phyloP scores from a whole-genome alignment of 2,329 filamentous ascomycete species.

The Rutstroemia sp. region DNA sequence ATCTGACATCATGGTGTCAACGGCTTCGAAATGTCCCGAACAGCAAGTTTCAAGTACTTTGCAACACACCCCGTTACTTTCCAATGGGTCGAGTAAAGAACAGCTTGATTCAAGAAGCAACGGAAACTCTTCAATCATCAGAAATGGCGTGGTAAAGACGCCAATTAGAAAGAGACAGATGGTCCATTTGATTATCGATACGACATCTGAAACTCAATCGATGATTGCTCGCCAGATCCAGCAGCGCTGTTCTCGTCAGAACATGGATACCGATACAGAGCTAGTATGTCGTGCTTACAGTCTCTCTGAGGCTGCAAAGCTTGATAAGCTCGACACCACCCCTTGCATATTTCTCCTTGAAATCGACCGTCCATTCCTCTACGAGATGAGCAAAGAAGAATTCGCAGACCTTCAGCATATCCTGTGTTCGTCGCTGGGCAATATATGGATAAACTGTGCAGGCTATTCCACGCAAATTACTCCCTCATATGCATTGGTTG shows the following conservation, averaged over 20 bases:
- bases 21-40: no score
- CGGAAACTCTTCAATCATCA: not conserved
- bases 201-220: no score
- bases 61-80: not conserved
- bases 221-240: no score
- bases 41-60: no score
- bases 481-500: not conserved
- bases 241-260: no score
- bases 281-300: not conserved
- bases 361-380: not conserved
- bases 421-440: not conserved
- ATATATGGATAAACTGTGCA: not conserved
- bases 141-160: not conserved
- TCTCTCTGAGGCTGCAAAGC: not conserved
- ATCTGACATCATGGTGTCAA: not conserved
- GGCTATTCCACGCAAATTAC: not conserved
- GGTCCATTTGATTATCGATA: not conserved
- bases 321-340: not conserved
- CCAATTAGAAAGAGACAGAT: not conserved
- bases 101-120: not conserved
- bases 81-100: not conserved
- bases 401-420: not conserved
- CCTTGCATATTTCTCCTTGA: constrained; percentile 1
- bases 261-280: no score
- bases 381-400: not conserved